phyloP scores from a whole-genome alignment of 768 basidiomycete genomes.

The Termitomyces sp. region DNA sequence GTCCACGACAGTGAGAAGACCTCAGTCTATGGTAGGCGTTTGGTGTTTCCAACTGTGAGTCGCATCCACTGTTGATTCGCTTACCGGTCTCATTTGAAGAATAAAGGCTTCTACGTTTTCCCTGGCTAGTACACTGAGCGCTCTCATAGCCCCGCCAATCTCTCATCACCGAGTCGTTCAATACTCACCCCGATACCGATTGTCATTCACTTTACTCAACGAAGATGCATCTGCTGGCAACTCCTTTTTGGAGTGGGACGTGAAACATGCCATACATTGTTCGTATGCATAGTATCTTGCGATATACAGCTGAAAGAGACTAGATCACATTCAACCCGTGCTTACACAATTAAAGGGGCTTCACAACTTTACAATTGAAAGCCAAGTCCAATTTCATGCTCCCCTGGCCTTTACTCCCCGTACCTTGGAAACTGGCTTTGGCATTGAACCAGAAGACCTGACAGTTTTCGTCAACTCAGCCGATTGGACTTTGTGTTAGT shows the following conservation, averaged over 20 bases:
- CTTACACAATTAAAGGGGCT: conserved; percentile 56
- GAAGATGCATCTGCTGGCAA: conserved; percentile 76
- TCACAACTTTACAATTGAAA: conserved; percentile 93
- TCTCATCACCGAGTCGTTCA: conserved; percentile 55
- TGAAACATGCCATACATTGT: conserved; percentile 63
- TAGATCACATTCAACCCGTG: conserved; percentile 72
- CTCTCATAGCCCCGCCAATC: conserved; percentile 40
- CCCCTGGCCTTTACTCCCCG: conserved; percentile 79
- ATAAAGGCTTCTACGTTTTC: conserved; percentile 16
- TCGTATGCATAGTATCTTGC: conserved; percentile 25
- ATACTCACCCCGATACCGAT: conserved; percentile 78
- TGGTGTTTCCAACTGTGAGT: conserved; percentile 26
- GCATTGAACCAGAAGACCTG: conserved; percentile 76
- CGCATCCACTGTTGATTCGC: conserved; percentile 11
- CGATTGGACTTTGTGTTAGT: conserved; percentile 88
- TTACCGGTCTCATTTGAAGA: conserved; percentile 4
- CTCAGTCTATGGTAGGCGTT: conserved; percentile 24
- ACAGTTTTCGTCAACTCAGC: conserved; percentile 96
- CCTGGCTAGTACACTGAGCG: conserved; percentile 29
- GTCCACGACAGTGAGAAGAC: conserved; percentile 17
- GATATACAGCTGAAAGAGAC: background rate
- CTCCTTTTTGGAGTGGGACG: conserved; percentile 67
- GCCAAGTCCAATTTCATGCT: conserved; percentile 90
- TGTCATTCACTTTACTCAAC: conserved; percentile 91
- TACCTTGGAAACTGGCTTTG: conserved; percentile 40